Base-by-base conservation (phyloP, 257 asterid genomes). In the Paulownia fortunei region DNA sequence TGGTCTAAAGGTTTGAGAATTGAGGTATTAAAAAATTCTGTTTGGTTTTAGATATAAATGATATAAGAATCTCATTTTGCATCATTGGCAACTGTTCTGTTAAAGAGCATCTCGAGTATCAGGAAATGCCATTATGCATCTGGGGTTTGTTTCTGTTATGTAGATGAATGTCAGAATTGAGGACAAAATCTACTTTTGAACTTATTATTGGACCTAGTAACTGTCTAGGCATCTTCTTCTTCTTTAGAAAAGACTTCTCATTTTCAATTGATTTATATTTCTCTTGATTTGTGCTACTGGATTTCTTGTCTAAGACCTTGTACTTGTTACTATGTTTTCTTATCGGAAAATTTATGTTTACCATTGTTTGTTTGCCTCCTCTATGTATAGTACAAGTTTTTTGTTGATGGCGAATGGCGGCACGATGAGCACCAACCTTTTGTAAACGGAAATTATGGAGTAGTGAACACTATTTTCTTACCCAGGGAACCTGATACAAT, bases 341-440 rank as follows among this genome's bases (percentile, higher is more conserved):
- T 27, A 34, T 21, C 30, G 15, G 18, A 61, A 34, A 69, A n/a
- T 73, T n/a, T 62, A 19, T 30, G 34, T 11, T 69, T 32, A 69
- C 32, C 37, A 72, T 37, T 12, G 51, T 51, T 72, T 55, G 69
- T 73, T 77, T 54, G 76, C 68, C 56, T 69, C 74, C 32, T 74
- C 69, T 69, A 69, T 73, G 10, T 81, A 73, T 89, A 92, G 97
- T 92, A 85, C 90, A 92, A 89, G 81, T 92, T 89, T 81, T 83
- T 84, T 74, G 95, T 92, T 80, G 97, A 92, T 83, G 97, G 90
- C 60, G 95, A 89, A 85, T 92, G 97, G 97, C 82, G 87, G 70
- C 93, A 92, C 63, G 97, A 92, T 77, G 97, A 92, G 86, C 87
- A 81, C 64, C 95, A 87, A 81, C 92, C 90, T 18, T 84, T 82